phyloP scores from a whole-genome alignment of 2,329 filamentous ascomycete species.

The Atkinsonella hypoxylon region DNA sequence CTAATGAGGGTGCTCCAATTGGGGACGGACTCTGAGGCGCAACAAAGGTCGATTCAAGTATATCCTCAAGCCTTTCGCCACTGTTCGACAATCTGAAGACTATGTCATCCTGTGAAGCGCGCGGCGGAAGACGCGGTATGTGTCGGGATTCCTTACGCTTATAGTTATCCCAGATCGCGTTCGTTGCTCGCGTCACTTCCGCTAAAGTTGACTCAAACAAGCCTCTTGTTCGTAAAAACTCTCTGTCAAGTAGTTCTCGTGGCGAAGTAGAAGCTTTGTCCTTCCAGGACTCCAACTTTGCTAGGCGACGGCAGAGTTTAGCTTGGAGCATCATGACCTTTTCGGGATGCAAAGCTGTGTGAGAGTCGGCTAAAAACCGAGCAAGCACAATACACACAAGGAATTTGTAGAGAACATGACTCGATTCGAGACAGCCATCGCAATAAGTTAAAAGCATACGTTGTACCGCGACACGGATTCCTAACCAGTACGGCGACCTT shows the following conservation, averaged over 20 bases:
- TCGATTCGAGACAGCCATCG: conserved; percentile 17
- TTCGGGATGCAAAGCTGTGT: conserved; percentile 8
- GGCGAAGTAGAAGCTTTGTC: neutral
- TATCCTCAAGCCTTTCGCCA: neutral
- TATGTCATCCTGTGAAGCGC: neutral
- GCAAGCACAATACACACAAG: conserved; percentile 38
- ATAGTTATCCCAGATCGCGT: conserved; percentile 15
- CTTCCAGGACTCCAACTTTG: conserved; percentile 35
- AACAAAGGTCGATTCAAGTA: neutral
- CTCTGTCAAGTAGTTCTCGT: neutral
- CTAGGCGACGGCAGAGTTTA: conserved; percentile 45
- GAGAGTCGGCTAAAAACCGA: conserved; percentile 30
- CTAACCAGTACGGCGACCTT: conserved; percentile 48
- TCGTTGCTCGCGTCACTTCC: neutral
- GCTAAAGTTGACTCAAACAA: neutral
- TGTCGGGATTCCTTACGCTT: neutral
- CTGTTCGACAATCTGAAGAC: neutral
- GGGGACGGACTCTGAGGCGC: too few relatives aligned
- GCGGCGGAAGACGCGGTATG: neutral
- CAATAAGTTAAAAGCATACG: conserved; percentile 29
- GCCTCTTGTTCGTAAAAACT: neutral
- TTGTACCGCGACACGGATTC: conserved; percentile 45
- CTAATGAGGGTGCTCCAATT: neutral
- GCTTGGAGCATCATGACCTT: conserved; percentile 17
- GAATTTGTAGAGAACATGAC: conserved; percentile 40